Base-by-base conservation (phyloP, 495 filamentous ascomycete species). In the Bryoglossum gracile region DNA sequence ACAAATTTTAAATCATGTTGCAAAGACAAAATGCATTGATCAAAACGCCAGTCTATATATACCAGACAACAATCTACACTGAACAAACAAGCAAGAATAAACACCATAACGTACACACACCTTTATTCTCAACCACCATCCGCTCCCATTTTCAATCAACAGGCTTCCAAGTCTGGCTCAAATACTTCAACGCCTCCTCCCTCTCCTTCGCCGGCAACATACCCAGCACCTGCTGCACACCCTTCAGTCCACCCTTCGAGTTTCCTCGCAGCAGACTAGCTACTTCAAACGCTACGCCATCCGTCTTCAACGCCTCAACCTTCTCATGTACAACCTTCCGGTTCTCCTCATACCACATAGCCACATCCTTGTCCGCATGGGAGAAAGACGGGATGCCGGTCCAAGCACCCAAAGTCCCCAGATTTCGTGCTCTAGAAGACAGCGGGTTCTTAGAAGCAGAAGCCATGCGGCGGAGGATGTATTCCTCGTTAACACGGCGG, bases 301-400 rank as follows among this genome's bases (percentile, higher is more conserved):
- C 87, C 10, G 75, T 76, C 71, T 84, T 87, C 54, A 96, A 66
- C 13, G 69, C 61, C 57, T 96, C 89, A 35, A 97, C 72, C 76
- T 89, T 92, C 40, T 73, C 68, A 51, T 83, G 70, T 11, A 97
- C 78, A 4, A 70, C 63, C 71, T 90, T 88, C 60, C 86, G 77
- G 66, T 97, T 94, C 70, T 95, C 86, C 75, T 98, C 92, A 62
- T 95, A 97, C 94, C 94, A 98, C 48, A 76, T 69, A n/a, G 89
- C 86, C 28, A 97, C 92, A 55, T 82, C 82, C 40, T 75, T 76
- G 63, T 98, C 92, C 43, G 86, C 78, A 32, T 71, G 71, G 25
- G 85, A 77, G 63, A 95, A 88, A 51, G 82, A 70, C 14, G 80
- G 55, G 37, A 94, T 67, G 26, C 75, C 82, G 30, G 77, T 83